Evolutionary conservation across 495 filamentous ascomycete genomes (phyloP), one percentile per base, ranked within the genome.

Genomic region (Penicillium cinerascens): DNA sequence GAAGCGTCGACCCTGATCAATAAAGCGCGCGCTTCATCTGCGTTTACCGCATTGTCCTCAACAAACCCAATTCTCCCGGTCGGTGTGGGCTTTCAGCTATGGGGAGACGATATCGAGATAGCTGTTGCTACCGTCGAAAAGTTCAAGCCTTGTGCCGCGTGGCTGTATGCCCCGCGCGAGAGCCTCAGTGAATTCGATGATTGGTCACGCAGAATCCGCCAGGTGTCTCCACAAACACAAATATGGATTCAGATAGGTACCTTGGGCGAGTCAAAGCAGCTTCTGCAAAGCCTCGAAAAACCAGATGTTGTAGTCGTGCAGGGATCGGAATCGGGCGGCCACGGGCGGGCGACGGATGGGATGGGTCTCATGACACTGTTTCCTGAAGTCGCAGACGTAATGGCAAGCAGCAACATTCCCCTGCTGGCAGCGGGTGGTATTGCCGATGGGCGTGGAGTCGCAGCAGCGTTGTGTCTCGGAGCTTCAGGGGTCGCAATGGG

Each of bases 351-450:
- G 0, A 58, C 61, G 0, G 70, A 77, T 40, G 82, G 82, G 2
- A 75, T 85, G 1, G 80, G 87, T 1, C 56, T 91, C 1, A 67
- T 85, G 42, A 47, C 74, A 3, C 59, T 87, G 9, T 58, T 87
- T 3, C 83, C 83, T 0, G 84, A 87, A 60, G 65, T 82, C 2
- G 62, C 60, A n/a, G 84, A 87, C 60, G 63, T 73, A 43, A 44
- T 91, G 45, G 65, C 70, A 18, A 56, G 21, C 13, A 66, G 63
- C 35, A 45, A 73, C 21, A 71, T 87, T 43, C 77, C 80, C 3
- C 53, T 92, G 3, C 63, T 91, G 33, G 89, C 86, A 0, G 86
- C 89, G 1, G 89, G 89, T 3, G 89, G 87, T 0, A 83, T 92
- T 49, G 74, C 75, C 0, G 87, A 92, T 61, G 82, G 82, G 4